Evolutionary conservation across 768 basidiomycete species (phyloP).

Genomic region (Lactarius psammicola): DNA sequence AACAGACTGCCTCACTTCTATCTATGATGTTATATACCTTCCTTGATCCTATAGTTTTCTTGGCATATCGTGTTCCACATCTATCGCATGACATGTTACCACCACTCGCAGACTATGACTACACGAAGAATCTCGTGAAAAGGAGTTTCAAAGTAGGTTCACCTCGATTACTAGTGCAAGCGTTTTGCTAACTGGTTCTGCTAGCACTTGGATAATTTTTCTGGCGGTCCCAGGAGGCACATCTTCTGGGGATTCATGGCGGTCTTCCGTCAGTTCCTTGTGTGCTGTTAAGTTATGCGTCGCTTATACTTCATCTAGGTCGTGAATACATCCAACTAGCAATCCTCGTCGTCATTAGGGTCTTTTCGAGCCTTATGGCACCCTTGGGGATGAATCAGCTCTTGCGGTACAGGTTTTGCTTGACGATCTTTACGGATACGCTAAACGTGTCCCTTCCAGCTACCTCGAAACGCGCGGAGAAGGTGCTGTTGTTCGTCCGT

Average conservation of each 20-base stretch:
- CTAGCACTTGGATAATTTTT: constrained; percentile 33
- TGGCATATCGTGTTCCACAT: constrained; percentile 43
- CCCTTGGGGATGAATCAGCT: constrained; percentile 37
- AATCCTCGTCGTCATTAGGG: constrained; percentile 11
- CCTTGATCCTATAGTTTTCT: constrained; percentile 50
- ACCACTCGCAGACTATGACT: constrained; percentile 46
- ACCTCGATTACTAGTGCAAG: neutral
- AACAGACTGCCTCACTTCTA: constrained; percentile 36
- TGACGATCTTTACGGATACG: neutral
- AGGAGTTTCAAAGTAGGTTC: constrained; percentile 36
- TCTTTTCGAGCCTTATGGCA: constrained; percentile 31
- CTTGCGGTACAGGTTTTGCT: constrained; percentile 31
- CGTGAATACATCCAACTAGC: constrained; percentile 22
- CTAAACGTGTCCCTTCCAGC: constrained; percentile 32
- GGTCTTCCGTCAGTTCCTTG: constrained; percentile 26
- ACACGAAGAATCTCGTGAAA: constrained; percentile 37
- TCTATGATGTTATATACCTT: constrained; percentile 47
- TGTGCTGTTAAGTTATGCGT: neutral
- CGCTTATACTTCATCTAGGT: constrained; percentile 9
- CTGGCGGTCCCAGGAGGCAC: constrained; percentile 17
- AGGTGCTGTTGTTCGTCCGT: constrained; percentile 53
- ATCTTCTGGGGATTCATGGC: constrained; percentile 33
- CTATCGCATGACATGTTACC: constrained; percentile 45
- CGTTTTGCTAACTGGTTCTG: neutral
- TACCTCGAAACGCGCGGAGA: constrained; percentile 57